Percentiles rank a stretch among this genome's conserved stretches.
Evolutionary conservation across 108 stramenopile species (phyloP).

Genomic region (Skeletonema grethae): DNA sequence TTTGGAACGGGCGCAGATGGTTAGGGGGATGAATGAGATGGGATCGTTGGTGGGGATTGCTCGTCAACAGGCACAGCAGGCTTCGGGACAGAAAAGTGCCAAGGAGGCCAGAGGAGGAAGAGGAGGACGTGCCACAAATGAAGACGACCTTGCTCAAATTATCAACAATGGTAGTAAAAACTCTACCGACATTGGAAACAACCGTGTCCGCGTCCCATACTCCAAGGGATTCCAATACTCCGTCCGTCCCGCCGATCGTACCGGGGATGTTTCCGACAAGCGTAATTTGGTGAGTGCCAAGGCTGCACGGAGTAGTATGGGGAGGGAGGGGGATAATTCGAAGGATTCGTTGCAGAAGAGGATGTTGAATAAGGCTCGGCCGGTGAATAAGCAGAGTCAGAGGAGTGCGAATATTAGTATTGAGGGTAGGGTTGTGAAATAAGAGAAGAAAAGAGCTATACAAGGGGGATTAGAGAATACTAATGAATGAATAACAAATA

Average conservation of each 20-base stretch:
- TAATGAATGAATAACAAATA: not conserved
- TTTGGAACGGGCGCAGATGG: conserved; percentile 71
- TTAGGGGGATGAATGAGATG: conserved; percentile 50
- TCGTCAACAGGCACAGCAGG: conserved; percentile 15
- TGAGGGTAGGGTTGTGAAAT: conserved; percentile 80
- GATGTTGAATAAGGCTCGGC: conserved; percentile 76
- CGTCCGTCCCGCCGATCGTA: conserved; percentile 67
- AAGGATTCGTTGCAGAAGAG: conserved; percentile 66
- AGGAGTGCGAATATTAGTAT: conserved; percentile 86
- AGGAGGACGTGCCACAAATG: conserved; percentile 14
- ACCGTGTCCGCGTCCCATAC: conserved; percentile 86
- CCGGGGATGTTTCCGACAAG: conserved; percentile 51
- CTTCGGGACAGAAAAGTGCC: conserved; percentile 5
- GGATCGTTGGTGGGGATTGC: conserved; percentile 54
- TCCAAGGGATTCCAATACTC: conserved; percentile 86
- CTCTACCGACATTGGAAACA: conserved; percentile 50
- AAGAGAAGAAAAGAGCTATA: not conserved
- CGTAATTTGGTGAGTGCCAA: conserved; percentile 58
- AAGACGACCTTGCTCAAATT: conserved; percentile 48
- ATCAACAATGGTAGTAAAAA: conserved; percentile 29
- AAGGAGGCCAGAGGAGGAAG: not conserved
- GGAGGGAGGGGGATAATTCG: conserved; percentile 40
- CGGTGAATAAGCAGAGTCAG: conserved; percentile 68
- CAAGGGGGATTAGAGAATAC: not conserved
- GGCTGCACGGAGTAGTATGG: conserved; percentile 41